Evolutionary conservation across 2,329 filamentous ascomycete species (phyloP), one percentile per base, ranked within the genome.

Genomic region (Pestalotiopsis sp.): DNA sequence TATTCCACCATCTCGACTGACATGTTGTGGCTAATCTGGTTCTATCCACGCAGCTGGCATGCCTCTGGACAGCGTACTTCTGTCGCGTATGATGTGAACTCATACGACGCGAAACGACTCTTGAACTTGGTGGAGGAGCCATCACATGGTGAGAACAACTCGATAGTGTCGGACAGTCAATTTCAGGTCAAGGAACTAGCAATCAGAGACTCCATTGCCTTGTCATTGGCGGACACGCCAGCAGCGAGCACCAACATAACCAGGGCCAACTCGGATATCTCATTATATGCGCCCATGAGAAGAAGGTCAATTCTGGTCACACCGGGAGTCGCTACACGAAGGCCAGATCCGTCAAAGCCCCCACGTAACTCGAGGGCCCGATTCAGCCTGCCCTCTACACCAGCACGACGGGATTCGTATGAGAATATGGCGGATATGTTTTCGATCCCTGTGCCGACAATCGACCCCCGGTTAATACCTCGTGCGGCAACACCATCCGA

Each of bases 401-500:
- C 74, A 7, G 69, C 73, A 17, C 72, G 66, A 14, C 69, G 71
- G 64, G 72, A 74, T 64, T 75, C 74, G 11, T 36, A 70, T 6
- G 75, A 78, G 38, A 66, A 70, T 13, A 67, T 69, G 61, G 61
- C 49, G 31, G 68, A 65, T 41, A 61, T 71, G 59, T 61, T 71
- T 64, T 38, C 65, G 27, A 61, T 71, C 74, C 79, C 79, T 25
- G 72, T 77, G 3, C 69, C 71, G 20, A 61, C 72, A 1, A 65
- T 69, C 13, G 67, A 78, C 41, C 64, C 72, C 1, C 76, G 77
- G 12, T 70, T 75, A 0, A 68, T 77, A 20, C 78, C 78, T 31
- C 80, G 83, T n/a, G 82, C 78, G 11, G 72, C 79, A 36, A 88
- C 86, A 1, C 85, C 89, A 0, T 85, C 80, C 56, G 88, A 90